Conservation (phyloP, 1,284 basidiomycete species). For the Chalciporus sp. region DNA sequence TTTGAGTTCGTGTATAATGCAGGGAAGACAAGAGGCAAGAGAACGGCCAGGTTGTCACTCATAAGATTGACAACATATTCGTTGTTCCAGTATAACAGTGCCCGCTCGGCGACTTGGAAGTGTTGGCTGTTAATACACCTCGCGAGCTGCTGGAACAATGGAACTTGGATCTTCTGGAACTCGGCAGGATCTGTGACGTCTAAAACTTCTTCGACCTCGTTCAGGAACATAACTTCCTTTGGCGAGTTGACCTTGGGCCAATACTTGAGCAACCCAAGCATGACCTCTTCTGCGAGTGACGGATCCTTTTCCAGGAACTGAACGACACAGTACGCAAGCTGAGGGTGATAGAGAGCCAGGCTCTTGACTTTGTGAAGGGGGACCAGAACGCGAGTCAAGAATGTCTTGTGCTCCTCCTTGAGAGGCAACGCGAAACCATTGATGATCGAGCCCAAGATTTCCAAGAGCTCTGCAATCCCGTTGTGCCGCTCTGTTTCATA, state of each 20-base stretch:
- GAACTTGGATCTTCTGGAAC: conserved; percentile 95
- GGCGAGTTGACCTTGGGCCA: conserved; percentile 99
- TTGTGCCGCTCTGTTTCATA: conserved; percentile 99
- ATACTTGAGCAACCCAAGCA: conserved; percentile 91
- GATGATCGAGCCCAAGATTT: conserved; percentile 99
- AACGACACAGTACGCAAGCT: conserved; percentile 98
- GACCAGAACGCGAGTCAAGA: conserved; percentile 94
- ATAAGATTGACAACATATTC: conserved; percentile 99
- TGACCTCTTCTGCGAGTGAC: conserved; percentile 90
- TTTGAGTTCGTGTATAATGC: conserved; percentile 96
- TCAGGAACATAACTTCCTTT: conserved; percentile 99
- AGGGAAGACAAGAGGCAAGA: conserved; percentile 98
- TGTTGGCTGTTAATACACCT: conserved; percentile 99
- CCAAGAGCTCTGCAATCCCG: conserved; percentile 97
- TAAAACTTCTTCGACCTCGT: conserved; percentile 98
- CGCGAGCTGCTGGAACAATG: conserved; percentile 93
- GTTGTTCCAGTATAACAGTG: conserved; percentile 97
- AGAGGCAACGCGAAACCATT: conserved; percentile 98
- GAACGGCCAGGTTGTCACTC: conserved; percentile 90
- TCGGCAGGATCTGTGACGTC: conserved; percentile 98
- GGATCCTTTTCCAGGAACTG: conserved; percentile 99
- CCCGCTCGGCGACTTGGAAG: conserved; percentile 97
- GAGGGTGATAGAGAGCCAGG: conserved; percentile 95
- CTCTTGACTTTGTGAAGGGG: conserved; percentile 99
- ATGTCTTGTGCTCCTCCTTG: conserved; percentile 99